These are phyloP conservation scores for Huntiella moniliformis DNA, from an alignment of 2,329 filamentous ascomycete genomes.

Conservation along the genomic window DNA sequence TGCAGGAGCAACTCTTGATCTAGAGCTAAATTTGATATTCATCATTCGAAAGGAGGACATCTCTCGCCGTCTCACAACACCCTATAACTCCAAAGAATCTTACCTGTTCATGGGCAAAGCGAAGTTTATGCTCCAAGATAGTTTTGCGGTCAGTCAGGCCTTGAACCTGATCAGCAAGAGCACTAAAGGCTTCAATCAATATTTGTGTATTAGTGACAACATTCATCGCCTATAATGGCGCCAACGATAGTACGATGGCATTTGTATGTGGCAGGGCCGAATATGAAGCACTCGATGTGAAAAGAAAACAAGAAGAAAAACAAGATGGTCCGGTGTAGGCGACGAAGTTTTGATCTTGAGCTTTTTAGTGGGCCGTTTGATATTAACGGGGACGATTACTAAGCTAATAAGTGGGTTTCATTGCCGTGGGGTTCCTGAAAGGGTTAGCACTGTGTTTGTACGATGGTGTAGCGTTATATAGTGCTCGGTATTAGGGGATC, in stretches of 20 bases:
- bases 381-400: no score
- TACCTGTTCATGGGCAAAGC: conserved; percentile 49
- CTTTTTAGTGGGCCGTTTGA: conserved; percentile 10
- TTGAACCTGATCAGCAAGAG: conserved; percentile 47
- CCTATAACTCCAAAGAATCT: conserved; percentile 14
- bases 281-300: conserved; percentile 11
- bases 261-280: conserved; percentile 1
- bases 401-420: no score
- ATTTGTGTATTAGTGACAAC: conserved; percentile 25
- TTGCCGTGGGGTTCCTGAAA: no score
- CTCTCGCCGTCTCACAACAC: not conserved
- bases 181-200: conserved; percentile 44
- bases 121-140: conserved; percentile 46
- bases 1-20: conserved; percentile 52
- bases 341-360: conserved; percentile 9
- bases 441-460: no score
- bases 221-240: conserved; percentile 12
- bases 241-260: conserved; percentile 12
- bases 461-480: no score
- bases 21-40: conserved; percentile 51
- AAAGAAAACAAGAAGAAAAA: conserved; percentile 13
- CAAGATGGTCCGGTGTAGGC: conserved; percentile 1
- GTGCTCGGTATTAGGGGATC: no score
- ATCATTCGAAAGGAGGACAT: conserved; percentile 21
- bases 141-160: conserved; percentile 43